Conservation (phyloP, 768 basidiomycete species). For the Xerocomellus chrysenteron region DNA sequence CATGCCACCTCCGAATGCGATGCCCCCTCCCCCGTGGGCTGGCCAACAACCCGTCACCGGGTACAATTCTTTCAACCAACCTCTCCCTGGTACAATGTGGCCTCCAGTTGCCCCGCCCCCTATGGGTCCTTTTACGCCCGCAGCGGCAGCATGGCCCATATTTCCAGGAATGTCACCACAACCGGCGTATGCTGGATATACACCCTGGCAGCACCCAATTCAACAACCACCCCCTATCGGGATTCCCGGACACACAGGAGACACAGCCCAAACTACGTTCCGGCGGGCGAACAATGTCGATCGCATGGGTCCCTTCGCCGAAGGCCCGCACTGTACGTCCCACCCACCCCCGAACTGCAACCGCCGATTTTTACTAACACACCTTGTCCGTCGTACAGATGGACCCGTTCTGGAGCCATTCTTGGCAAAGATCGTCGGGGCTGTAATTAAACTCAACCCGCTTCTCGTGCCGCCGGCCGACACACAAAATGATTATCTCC, state of each 20-base stretch:
- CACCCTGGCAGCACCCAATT: slow-evolving; percentile 29
- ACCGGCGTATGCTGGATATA: slow-evolving; percentile 19
- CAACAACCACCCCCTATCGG: slow-evolving; percentile 24
- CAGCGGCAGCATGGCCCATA: slow-evolving; percentile 27
- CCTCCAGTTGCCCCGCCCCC: slow-evolving; percentile 9
- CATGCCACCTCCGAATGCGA: slow-evolving; percentile 23
- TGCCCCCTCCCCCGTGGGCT: slow-evolving; percentile 21
- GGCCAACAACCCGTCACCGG: slow-evolving; percentile 19
- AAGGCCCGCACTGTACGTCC: slow-evolving; percentile 44
- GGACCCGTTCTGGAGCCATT: slow-evolving; percentile 71
- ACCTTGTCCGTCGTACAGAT: slow-evolving; percentile 39
- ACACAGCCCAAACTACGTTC: slow-evolving; percentile 27
- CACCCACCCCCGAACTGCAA: neutral
- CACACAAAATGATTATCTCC: slow-evolving; percentile 48
- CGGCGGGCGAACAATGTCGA: slow-evolving; percentile 32
- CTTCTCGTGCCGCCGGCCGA: slow-evolving; percentile 51
- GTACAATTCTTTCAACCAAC: slow-evolving; percentile 32
- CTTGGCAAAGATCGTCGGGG: slow-evolving; percentile 48
- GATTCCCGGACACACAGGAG: slow-evolving; percentile 22
- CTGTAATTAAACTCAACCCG: slow-evolving; percentile 56
- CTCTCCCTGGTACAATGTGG: slow-evolving; percentile 28
- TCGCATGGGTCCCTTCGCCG: slow-evolving; percentile 37
- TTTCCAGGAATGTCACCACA: slow-evolving; percentile 26
- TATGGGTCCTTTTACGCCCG: slow-evolving; percentile 25
- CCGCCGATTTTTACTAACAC: slow-evolving; percentile 8